Conservation (phyloP, 257 asterid species). For the Solanum tarijense region DNA sequence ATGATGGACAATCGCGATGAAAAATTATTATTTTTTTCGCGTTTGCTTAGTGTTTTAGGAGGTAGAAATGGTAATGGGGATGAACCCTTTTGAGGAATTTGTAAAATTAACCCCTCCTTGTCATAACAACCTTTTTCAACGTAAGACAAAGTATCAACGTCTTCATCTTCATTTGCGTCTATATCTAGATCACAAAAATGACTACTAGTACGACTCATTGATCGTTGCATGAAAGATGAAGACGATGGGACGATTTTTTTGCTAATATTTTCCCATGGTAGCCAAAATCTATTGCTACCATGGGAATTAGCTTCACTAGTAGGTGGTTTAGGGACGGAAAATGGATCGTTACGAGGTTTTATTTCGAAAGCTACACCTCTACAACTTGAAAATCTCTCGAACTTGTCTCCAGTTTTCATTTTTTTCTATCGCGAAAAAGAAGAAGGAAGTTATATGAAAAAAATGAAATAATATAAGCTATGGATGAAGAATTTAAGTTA, state of each 20-base stretch:
- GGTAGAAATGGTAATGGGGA: slow-evolving; percentile 9
- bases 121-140: slow-evolving; percentile 37
- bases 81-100: background rate
- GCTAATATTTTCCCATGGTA: slow-evolving; percentile 36
- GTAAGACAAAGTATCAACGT: slow-evolving; percentile 10
- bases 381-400: slow-evolving; percentile 51
- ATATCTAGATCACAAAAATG: slow-evolving; percentile 57
- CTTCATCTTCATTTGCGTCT: slow-evolving; percentile 10
- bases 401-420: slow-evolving; percentile 22
- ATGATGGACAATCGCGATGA: slow-evolving; percentile 42
- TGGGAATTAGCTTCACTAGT: background rate
- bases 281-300: slow-evolving; percentile 20
- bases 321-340: slow-evolving; percentile 20
- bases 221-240: slow-evolving; percentile 20
- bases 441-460: background rate
- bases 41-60: slow-evolving; percentile 7
- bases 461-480: background rate
- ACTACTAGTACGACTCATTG: slow-evolving; percentile 54
- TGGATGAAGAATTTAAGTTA: background rate
- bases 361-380: slow-evolving; percentile 74
- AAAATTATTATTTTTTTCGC: slow-evolving; percentile 6
- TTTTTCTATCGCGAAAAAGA: background rate
- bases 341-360: slow-evolving; percentile 46
- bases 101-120: background rate
- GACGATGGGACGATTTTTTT: slow-evolving; percentile 20